Base-by-base conservation (phyloP, 2,329 filamentous ascomycete species). In the Ophiostoma novo-ulmi region DNA sequence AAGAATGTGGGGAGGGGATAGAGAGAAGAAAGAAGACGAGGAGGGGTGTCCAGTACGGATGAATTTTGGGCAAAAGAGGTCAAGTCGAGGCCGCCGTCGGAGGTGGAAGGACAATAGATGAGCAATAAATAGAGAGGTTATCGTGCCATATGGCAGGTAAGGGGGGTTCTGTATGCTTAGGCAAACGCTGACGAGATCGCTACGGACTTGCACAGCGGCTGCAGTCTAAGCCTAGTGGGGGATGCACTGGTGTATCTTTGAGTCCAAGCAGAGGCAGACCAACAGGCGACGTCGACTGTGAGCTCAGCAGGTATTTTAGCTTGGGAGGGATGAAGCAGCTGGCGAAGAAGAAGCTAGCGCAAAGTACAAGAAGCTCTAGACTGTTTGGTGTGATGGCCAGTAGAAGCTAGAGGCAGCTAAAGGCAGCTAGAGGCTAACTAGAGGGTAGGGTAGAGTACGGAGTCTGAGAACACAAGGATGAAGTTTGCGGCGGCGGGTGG, bases 81-180 rank as follows among this genome's bases (percentile, higher is more conserved):
- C 5, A 67, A 67, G 55, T 68, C 68, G 68, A 72, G 67, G 71
- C 66, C 71, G 71, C 71, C 71, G 71, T 72, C 71, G 71, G 69
- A 71, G 68, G 61, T 72, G 70, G 69, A 72, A 71, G 52, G 69
- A 72, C 70, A 70, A 70, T 58, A 68, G 68, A 70, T 70, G 66
- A 68, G 65, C 68, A 65, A 68, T 71, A 68, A 41, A 64, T 70
- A 13, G 63, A 10, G 63, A n/a, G 20, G 63, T 13, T 64, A 35
- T 26, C 22, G 52, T 26, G 52, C 52, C 26, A n/a, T 58, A 58
- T 13, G n/a, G 52, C n/a, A 26, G 52, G 52, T 58, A 58, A 22
- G 52, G 52, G 52, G 44, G 44, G n/a, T 22, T 58, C 52, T 58
- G 52, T 58, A 26, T 22, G 52, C 52, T 58, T 22, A 10, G 14